Evolutionary conservation across 179 eudicot species (phyloP).

Genomic region (Gypsophila paniculata): DNA sequence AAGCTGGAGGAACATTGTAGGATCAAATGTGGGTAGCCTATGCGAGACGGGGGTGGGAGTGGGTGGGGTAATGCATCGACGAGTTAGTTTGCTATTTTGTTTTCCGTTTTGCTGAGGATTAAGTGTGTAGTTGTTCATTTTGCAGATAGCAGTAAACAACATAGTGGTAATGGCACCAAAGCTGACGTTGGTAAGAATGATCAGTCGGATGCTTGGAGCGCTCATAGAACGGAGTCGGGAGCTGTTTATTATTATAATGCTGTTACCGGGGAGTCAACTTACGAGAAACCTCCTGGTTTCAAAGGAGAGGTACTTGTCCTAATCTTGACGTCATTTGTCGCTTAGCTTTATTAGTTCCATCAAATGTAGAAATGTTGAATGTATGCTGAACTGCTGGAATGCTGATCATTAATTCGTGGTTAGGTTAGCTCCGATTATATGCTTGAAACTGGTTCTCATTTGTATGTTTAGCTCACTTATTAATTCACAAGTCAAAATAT

Average conservation of each 20-base stretch:
- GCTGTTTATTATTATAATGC: conserved; percentile 85
- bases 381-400: neutral
- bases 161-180: conserved; percentile 30
- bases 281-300: conserved; percentile 74
- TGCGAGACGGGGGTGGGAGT: neutral
- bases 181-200: conserved; percentile 34
- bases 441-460: neutral
- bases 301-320: conserved; percentile 65
- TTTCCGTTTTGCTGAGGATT: conserved; percentile 2
- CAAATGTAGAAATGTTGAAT: neutral
- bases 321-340: neutral
- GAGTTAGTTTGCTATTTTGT: neutral
- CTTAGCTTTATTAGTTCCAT: neutral
- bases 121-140: conserved; percentile 7
- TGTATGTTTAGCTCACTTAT: neutral
- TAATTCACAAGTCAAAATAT: neutral
- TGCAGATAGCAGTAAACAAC: conserved; percentile 48
- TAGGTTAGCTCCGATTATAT: neutral
- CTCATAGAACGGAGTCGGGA: conserved; percentile 84
- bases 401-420: neutral
- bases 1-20: no score
- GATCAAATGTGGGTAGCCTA: neutral
- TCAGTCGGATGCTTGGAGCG: conserved; percentile 76
- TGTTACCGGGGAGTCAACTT: conserved; percentile 80
- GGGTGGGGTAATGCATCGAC: no score